Evolutionary conservation across 192 early-diverging fungal species (phyloP).

Genomic region (Hyaloraphidium curvatum): DNA sequence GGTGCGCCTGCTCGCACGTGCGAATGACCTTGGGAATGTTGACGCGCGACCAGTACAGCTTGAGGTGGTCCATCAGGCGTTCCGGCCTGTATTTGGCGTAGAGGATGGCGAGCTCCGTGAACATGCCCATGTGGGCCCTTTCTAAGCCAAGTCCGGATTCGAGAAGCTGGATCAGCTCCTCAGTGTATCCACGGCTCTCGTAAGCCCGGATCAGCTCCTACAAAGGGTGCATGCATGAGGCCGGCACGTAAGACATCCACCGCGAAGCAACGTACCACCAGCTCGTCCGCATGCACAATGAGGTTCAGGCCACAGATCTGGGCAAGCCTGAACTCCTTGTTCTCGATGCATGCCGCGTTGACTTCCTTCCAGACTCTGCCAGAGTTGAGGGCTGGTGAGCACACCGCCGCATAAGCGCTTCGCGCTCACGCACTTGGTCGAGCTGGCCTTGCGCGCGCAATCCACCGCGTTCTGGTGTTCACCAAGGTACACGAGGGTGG

Average conservation of each 20-base stretch:
- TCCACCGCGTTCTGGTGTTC: constrained; percentile 96
- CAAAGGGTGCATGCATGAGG: background rate
- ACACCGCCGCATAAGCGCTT: background rate
- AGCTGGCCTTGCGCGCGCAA: constrained; percentile 95
- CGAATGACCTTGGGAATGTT: constrained; percentile 99
- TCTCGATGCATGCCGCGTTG: constrained; percentile 83
- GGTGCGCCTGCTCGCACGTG: constrained; percentile 74
- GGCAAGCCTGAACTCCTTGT: constrained; percentile 87
- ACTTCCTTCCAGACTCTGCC: constrained; percentile 97
- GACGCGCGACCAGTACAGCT: constrained; percentile 90
- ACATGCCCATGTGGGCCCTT: constrained; percentile 99
- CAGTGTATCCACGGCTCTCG: constrained; percentile 72
- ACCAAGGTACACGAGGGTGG: constrained; percentile 84
- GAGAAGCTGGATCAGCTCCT: constrained; percentile 74
- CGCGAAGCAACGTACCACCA: constrained; percentile 26
- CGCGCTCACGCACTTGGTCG: constrained; percentile 38
- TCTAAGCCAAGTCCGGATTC: constrained; percentile 91
- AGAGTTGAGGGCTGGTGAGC: background rate
- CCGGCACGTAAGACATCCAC: background rate
- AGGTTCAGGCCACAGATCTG: constrained; percentile 96
- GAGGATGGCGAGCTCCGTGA: constrained; percentile 92
- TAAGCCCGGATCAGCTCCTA: constrained; percentile 64
- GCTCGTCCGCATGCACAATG: constrained; percentile 93
- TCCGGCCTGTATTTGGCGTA: constrained; percentile 94
- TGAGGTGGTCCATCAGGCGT: constrained; percentile 91